Evolutionary conservation across 805 yeast species (phyloP).

Genomic region (Schwanniomyces vanrijiae): DNA sequence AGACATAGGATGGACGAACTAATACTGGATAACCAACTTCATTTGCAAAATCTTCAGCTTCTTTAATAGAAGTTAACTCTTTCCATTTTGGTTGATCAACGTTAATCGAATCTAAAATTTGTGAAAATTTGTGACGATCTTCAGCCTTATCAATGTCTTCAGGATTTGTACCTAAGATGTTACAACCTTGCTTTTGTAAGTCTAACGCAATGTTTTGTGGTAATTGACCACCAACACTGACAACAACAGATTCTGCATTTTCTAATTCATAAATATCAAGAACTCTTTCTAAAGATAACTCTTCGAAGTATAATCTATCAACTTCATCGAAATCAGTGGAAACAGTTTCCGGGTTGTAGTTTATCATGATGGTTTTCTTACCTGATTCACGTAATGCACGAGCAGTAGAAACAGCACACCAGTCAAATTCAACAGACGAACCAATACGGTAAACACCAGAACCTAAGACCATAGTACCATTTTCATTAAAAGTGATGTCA

Average conservation of each 20-base stretch:
- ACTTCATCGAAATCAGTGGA: slow-evolving; percentile 98
- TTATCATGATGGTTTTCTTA: slow-evolving; percentile 90
- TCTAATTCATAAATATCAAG: slow-evolving; percentile 96
- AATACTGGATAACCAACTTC: slow-evolving; percentile 92
- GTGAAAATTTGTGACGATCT: slow-evolving; percentile 96
- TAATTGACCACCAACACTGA: slow-evolving; percentile 96
- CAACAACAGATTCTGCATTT: slow-evolving; percentile 85
- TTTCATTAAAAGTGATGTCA: slow-evolving; percentile 83
- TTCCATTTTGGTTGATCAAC: slow-evolving; percentile 98
- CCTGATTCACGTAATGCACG: slow-evolving; percentile 88
- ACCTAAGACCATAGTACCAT: slow-evolving; percentile 93
- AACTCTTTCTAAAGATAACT: slow-evolving; percentile 91
- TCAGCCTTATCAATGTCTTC: slow-evolving; percentile 95
- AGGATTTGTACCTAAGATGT: slow-evolving; percentile 91
- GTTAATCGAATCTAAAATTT: slow-evolving; percentile 86
- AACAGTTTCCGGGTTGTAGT: slow-evolving; percentile 98
- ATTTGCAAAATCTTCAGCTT: slow-evolving; percentile 82
- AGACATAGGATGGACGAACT: slow-evolving; percentile 95
- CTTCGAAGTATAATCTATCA: slow-evolving; percentile 95
- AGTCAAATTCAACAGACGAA: slow-evolving; percentile 96
- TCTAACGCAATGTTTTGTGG: slow-evolving; percentile 95
- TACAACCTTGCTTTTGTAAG: slow-evolving; percentile 79
- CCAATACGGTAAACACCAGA: slow-evolving; percentile 99
- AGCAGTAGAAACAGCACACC: slow-evolving; percentile 99
- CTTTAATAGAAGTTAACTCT: slow-evolving; percentile 82